Percentiles rank a stretch among this genome's conserved stretches.
These are phyloP conservation scores for Fusarium anguioides DNA, from an alignment of 2,329 filamentous ascomycete genomes.

Conservation along the genomic window DNA sequence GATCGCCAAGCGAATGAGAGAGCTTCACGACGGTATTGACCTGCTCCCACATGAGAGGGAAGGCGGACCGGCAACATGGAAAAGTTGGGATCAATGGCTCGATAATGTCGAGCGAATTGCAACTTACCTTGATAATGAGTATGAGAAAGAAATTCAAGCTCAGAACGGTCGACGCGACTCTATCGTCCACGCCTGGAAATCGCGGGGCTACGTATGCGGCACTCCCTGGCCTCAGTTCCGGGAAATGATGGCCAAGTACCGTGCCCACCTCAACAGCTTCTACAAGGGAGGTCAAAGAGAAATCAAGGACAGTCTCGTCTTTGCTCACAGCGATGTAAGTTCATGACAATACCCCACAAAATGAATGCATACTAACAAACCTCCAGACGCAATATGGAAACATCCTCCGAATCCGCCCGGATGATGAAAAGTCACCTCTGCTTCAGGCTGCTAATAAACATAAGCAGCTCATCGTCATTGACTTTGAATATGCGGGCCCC, in stretches of 20 bases:
- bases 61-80: conserved; percentile 84
- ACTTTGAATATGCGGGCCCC: conserved; percentile 96
- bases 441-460: conserved; percentile 91
- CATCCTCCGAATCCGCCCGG: conserved; percentile 78
- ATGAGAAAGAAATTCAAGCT: conserved; percentile 56
- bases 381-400: conserved; percentile 95
- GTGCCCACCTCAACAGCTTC: conserved; percentile 75
- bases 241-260: conserved; percentile 79
- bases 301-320: conserved; percentile 82
- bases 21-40: conserved; percentile 93
- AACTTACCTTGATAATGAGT: conserved; percentile 67
- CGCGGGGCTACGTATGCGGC: conserved; percentile 81
- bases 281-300: conserved; percentile 72
- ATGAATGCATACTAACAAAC: conserved; percentile 16
- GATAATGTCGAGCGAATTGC: conserved; percentile 71
- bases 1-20: conserved; percentile 97
- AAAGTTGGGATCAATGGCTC: conserved; percentile 95
- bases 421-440: conserved; percentile 83
- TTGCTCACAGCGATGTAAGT: conserved; percentile 96
- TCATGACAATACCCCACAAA: not conserved
- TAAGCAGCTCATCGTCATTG: conserved; percentile 96
- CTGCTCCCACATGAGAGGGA: conserved; percentile 81
- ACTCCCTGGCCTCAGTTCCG: conserved; percentile 85
- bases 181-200: conserved; percentile 68
- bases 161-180: conserved; percentile 37